Base-by-base conservation (phyloP, 139 green algal genomes). In the Astrephomene gubernaculifera region DNA sequence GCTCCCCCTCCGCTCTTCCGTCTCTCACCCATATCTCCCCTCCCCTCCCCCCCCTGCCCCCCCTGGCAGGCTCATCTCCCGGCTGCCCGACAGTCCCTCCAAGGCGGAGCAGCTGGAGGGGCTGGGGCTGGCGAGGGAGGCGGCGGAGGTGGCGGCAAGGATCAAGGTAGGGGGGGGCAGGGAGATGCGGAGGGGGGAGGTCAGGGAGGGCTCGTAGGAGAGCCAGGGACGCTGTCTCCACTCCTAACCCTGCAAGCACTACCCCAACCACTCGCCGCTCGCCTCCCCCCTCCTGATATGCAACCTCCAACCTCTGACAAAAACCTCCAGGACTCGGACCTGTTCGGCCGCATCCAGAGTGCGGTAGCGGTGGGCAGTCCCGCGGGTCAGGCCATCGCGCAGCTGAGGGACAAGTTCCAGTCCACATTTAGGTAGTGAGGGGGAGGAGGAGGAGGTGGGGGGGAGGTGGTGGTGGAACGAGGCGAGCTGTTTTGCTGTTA, bases 71-170 rank as follows among this genome's bases (percentile, higher is more conserved):
- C 74, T 95, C 2, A 90, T 95, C 5, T 71, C 70, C 0, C 83
- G 89, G 14, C 71, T 95, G 71, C 90, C 92, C 4, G 92, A 95
- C 80, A 91, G 79, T 29, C 79, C 79, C 4, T 54, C 74, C 22
- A 96, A 96, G 80, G 93, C 93, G 29, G 93, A 94, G 84, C 87
- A 89, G 71, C 93, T 89, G 31, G 86, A 85, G 19, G 86, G 86
- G 1, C 84, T 94, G 5, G 81, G 86, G 29, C 85, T 88, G 70
- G 57, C 88, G 0, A 80, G 87, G 21, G 93, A 96, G 74, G 93
- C 93, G 29, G 93, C 93, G 6, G 92, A 95, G 43, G 88, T 92
- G 35, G 79, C 85, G 38, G 90, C 83, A 2, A 82, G 79, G 36
- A 81, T 90, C 38, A 79, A 79, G 67, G 80, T 5, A 31, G 33